These are phyloP conservation scores for Draba incana DNA, from an alignment of 345 rosid genomes.

Conservation along the genomic window DNA sequence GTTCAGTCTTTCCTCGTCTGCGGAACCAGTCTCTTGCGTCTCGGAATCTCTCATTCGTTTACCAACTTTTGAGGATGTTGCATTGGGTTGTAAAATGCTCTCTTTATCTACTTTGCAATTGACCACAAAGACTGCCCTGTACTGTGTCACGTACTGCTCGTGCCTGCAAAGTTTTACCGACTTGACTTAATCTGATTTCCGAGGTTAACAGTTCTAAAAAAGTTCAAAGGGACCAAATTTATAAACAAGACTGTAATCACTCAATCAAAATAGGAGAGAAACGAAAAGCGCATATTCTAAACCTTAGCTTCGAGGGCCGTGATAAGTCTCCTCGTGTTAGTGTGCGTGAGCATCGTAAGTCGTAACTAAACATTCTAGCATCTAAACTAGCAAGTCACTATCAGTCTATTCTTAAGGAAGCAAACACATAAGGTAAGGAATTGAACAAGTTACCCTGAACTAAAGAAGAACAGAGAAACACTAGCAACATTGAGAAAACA, in stretches of 20 bases:
- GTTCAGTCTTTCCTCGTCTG: conserved; percentile 41
- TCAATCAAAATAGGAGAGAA: not conserved
- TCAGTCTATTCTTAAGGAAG: not conserved
- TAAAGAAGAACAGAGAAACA: not conserved
- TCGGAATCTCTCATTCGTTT: conserved; percentile 51
- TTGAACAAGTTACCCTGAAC: not conserved
- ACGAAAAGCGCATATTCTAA: not conserved
- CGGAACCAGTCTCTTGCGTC: conserved; percentile 36
- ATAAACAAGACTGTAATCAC: not conserved
- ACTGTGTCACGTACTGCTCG: conserved; percentile 68
- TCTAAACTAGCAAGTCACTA: conserved; percentile 19
- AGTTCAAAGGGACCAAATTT: not conserved
- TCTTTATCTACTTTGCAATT: conserved; percentile 58
- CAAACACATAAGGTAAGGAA: conserved; percentile 1
- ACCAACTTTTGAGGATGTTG: conserved; percentile 36
- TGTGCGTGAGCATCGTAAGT: not conserved
- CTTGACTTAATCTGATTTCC: not conserved
- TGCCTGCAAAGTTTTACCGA: conserved; percentile 53
- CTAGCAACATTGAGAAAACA: not conserved
- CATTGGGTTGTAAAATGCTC: conserved; percentile 32
- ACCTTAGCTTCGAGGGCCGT: not conserved
- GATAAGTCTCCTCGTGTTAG: not conserved
- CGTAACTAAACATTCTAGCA: not conserved
- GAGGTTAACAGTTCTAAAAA: not conserved
- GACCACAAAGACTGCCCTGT: conserved; percentile 74